Percentiles rank a stretch among this genome's conserved stretches.
phyloP scores from a whole-genome alignment of 441 rosid genomes.

The Metrosideros polymorpha region DNA sequence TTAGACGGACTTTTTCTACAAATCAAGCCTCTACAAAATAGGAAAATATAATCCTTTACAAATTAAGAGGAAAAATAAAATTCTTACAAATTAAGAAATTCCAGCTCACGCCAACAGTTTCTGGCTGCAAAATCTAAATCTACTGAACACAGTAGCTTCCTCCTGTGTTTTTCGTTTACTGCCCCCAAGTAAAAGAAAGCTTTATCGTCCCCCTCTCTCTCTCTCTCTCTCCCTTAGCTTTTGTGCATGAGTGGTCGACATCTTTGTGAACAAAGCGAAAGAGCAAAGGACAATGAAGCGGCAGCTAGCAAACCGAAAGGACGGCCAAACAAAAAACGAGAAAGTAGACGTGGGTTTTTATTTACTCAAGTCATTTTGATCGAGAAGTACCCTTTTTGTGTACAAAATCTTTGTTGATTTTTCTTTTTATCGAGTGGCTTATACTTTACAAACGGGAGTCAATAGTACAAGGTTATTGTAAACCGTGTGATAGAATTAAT shows the following conservation, averaged over 20 bases:
- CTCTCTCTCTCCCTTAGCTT: background rate
- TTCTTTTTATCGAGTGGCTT: background rate
- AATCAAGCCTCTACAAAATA: too few relatives aligned
- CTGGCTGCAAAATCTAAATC: background rate
- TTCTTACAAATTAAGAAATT: too few relatives aligned
- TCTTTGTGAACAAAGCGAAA: background rate
- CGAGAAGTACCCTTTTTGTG: background rate
- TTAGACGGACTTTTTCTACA: too few relatives aligned
- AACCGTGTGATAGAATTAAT: background rate
- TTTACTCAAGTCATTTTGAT: background rate
- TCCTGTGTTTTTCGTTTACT: background rate
- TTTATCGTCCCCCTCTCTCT: background rate
- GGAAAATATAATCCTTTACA: too few relatives aligned
- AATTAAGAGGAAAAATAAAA: too few relatives aligned
- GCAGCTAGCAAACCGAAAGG: background rate
- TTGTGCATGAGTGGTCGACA: background rate
- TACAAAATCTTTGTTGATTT: background rate
- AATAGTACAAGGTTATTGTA: background rate
- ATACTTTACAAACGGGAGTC: background rate
- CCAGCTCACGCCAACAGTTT: too few relatives aligned
- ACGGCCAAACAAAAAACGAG: background rate
- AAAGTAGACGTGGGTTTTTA: background rate
- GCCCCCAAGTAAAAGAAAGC: background rate
- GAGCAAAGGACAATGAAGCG: background rate
- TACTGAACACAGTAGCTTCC: background rate